phyloP scores from a whole-genome alignment of 2,329 filamentous ascomycete species.

The Aspergillus sp. region DNA sequence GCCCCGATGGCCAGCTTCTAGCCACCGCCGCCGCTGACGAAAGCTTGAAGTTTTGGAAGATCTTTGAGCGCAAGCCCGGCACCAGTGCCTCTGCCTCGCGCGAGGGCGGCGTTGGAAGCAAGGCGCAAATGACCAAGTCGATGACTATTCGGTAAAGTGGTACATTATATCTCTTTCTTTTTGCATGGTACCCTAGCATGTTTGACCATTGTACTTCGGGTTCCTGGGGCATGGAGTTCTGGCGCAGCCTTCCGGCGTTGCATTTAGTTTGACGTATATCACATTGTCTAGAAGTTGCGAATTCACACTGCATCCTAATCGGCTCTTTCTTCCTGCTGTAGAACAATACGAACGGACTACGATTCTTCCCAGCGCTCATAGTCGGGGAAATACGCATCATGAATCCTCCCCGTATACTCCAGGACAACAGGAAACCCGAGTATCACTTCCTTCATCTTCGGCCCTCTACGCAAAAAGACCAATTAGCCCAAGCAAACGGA shows the following conservation, averaged over 20 bases:
- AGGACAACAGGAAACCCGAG: constrained; percentile 54
- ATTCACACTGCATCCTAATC: not conserved
- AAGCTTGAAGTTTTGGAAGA: constrained; percentile 99
- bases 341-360: not conserved
- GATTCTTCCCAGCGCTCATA: constrained; percentile 49
- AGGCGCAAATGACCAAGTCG: constrained; percentile 87
- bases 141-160: constrained; percentile 81
- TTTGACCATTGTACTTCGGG: not conserved
- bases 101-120: constrained; percentile 70
- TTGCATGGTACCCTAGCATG: constrained; percentile 12
- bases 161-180: constrained; percentile 6
- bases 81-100: constrained; percentile 65
- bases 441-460: constrained; percentile 52
- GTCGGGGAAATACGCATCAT: constrained; percentile 62
- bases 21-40: constrained; percentile 96
- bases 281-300: constrained; percentile 1
- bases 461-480: constrained; percentile 43
- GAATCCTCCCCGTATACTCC: constrained; percentile 63
- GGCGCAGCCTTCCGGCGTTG: constrained; percentile 11
- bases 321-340: not conserved
- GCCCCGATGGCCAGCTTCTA: constrained; percentile 96
- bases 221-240: constrained; percentile 11
- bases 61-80: constrained; percentile 98
- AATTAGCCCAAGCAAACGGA: constrained; percentile 10
- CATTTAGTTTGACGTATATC: constrained; percentile 21